phyloP scores from a whole-genome alignment of 495 filamentous ascomycete species.

The Aspergillus diversus region DNA sequence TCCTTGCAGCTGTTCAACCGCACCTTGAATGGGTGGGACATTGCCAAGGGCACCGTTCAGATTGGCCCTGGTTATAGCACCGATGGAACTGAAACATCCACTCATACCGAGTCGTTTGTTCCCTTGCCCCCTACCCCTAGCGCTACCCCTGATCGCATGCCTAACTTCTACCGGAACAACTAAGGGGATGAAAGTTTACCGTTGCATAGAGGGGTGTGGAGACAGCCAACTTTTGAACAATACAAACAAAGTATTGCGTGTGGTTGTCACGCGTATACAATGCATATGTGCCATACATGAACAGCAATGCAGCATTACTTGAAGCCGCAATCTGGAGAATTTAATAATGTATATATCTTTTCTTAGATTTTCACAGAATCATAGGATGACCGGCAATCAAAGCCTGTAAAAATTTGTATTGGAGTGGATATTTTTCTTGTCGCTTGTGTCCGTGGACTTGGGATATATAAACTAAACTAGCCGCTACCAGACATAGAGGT shows the following conservation, averaged over 20 bases:
- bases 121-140: constrained; percentile 40
- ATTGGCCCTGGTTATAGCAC: constrained; percentile 50
- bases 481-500: no score
- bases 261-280: neutral
- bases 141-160: neutral
- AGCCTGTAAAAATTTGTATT: no score
- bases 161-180: neutral
- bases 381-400: no score
- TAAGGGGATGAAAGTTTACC: neutral
- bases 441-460: no score
- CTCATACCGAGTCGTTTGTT: constrained; percentile 60
- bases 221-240: neutral
- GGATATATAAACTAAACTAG: no score
- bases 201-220: neutral
- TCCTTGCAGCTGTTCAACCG: constrained; percentile 57
- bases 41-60: constrained; percentile 53
- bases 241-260: neutral
- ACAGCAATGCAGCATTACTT: neutral
- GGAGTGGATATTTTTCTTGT: no score
- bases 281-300: neutral
- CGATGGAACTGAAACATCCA: constrained; percentile 51
- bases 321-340: neutral
- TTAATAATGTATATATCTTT: neutral
- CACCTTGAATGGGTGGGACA: constrained; percentile 54
- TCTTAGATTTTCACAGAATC: no score